Evolutionary conservation across 305 asterid species (phyloP).

Genomic region (Solanum chacoense): DNA sequence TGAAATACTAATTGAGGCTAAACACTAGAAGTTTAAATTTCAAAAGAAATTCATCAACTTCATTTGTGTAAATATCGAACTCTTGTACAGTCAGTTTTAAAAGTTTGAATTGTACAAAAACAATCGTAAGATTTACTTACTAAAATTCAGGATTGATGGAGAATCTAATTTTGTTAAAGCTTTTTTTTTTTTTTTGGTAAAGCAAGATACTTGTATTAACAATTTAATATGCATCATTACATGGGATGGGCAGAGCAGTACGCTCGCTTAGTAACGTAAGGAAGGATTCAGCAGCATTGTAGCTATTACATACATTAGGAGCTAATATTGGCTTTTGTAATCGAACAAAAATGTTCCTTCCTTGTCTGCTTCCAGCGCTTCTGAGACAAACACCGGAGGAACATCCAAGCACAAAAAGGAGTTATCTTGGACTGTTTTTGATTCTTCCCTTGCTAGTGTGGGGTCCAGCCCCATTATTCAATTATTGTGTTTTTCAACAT

Average conservation of each 20-base stretch:
- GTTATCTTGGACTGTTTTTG: not conserved
- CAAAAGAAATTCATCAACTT: not conserved
- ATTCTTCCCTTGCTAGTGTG: not conserved
- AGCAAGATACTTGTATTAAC: not conserved
- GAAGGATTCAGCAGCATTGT: not conserved
- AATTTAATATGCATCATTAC: not conserved
- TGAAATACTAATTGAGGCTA: not conserved
- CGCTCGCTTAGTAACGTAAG: too few relatives aligned
- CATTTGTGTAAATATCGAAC: not conserved
- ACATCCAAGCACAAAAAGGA: not conserved
- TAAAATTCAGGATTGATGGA: not conserved
- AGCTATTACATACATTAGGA: not conserved
- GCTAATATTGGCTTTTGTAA: not conserved
- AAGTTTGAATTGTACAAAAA: not conserved
- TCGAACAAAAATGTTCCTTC: not conserved
- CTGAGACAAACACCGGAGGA: not conserved
- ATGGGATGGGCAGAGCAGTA: not conserved
- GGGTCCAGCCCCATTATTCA: too few relatives aligned
- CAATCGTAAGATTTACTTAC: not conserved
- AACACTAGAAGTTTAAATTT: not conserved
- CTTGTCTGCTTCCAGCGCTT: not conserved
- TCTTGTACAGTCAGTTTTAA: not conserved
- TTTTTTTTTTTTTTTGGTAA: not conserved
- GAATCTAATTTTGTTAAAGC: not conserved
- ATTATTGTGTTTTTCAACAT: too few relatives aligned